Evolutionary conservation across 768 basidiomycete species (phyloP).

Genomic region (Termitomyces sp.): DNA sequence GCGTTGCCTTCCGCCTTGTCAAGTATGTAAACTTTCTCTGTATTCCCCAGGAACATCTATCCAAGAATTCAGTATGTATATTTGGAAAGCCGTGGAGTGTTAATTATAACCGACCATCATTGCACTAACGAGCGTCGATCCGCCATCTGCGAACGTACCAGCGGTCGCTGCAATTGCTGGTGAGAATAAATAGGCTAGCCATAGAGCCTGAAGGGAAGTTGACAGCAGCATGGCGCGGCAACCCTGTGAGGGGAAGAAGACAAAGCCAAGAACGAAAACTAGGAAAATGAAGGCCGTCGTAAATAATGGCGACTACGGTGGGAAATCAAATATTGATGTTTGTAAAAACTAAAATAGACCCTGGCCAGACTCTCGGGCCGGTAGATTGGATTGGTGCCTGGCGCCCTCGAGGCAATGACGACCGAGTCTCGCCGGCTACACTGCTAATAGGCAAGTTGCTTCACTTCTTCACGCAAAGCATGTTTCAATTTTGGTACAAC

Average conservation of each 20-base stretch:
- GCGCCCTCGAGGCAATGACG: not conserved
- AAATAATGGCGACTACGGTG: not conserved
- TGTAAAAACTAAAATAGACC: not conserved
- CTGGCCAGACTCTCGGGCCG: not conserved
- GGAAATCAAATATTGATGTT: not conserved
- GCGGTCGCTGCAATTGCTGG: constrained; percentile 22
- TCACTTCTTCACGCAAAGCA: too few relatives aligned
- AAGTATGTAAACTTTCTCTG: constrained; percentile 68
- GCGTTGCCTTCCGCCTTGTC: constrained; percentile 77
- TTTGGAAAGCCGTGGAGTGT: not conserved
- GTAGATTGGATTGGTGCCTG: not conserved
- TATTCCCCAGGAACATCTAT: constrained; percentile 65
- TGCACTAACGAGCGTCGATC: constrained; percentile 29
- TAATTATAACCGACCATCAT: constrained; percentile 34
- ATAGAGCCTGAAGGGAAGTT: constrained; percentile 18
- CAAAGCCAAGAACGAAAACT: not conserved
- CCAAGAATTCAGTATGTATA: not conserved
- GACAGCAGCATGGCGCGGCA: constrained; percentile 8
- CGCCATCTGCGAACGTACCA: constrained; percentile 31
- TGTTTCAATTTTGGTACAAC: not conserved
- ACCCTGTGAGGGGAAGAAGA: not conserved
- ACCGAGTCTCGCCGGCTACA: not conserved
- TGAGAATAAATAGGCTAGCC: constrained; percentile 18
- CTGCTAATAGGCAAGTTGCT: not conserved
- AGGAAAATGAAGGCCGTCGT: not conserved